Percentiles rank a stretch among this genome's conserved stretches.
Evolutionary conservation across 805 yeast species (phyloP).

Genomic region (Hanseniaspora clermontiae): DNA sequence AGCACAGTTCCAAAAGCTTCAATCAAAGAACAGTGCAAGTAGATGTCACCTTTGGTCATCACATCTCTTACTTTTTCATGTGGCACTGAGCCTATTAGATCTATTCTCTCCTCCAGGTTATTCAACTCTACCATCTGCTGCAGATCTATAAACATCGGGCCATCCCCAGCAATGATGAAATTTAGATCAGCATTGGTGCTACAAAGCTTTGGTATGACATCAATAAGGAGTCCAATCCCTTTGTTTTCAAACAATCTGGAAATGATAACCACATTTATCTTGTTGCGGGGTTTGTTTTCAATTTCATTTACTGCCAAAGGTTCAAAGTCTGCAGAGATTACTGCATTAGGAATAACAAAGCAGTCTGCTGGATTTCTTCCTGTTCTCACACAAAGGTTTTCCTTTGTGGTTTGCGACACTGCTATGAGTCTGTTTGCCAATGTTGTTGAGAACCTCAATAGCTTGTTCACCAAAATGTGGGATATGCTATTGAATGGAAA

Average conservation of each 20-base stretch:
- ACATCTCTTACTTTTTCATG: slow-evolving; percentile 90
- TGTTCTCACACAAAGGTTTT: slow-evolving; percentile 83
- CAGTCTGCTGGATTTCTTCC: slow-evolving; percentile 63
- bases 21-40: slow-evolving; percentile 82
- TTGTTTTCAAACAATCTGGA: slow-evolving; percentile 89
- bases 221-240: slow-evolving; percentile 81
- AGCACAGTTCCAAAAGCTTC: slow-evolving; percentile 97
- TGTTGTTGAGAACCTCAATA: slow-evolving; percentile 66
- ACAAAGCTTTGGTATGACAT: slow-evolving; percentile 77
- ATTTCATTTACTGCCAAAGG: slow-evolving; percentile 27
- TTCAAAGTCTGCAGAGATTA: slow-evolving; percentile 67
- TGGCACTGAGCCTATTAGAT: slow-evolving; percentile 69
- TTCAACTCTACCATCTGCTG: slow-evolving; percentile 89
- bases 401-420: slow-evolving; percentile 93
- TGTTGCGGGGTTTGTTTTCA: neutral
- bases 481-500: slow-evolving; percentile 86
- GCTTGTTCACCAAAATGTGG: slow-evolving; percentile 73
- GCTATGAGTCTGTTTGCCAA: slow-evolving; percentile 91
- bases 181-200: slow-evolving; percentile 46
- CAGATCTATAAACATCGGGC: slow-evolving; percentile 84
- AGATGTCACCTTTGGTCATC: slow-evolving; percentile 87
- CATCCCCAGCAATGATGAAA: slow-evolving; percentile 89
- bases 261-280: slow-evolving; percentile 76
- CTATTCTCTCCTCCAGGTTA: slow-evolving; percentile 76
- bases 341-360: slow-evolving; percentile 94